Percentiles rank a stretch among this genome's conserved stretches.
Conservation (phyloP, 2,329 filamentous ascomycete species). For the Sarocladiaceae sp. region DNA sequence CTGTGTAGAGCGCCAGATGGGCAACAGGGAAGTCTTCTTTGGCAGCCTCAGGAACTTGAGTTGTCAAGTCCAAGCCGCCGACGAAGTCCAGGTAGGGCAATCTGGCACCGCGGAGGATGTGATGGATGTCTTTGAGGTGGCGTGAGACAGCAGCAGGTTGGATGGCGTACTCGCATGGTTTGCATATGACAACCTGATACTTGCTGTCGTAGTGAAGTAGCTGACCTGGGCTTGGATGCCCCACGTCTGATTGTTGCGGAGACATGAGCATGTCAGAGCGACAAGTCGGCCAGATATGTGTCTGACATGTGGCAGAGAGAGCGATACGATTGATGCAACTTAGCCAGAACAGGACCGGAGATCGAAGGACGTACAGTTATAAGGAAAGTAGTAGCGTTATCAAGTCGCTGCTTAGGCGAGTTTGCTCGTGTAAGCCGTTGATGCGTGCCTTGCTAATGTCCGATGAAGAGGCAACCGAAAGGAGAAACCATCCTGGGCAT, state of each 20-base stretch:
- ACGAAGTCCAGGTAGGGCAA: constrained; percentile 13
- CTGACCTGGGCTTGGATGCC: background rate
- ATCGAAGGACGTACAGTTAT: no score
- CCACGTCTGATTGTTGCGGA: background rate
- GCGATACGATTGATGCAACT: no score
- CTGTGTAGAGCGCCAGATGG: constrained; percentile 10
- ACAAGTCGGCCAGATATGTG: no score
- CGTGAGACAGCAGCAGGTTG: constrained; percentile 12
- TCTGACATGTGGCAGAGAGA: no score
- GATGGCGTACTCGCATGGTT: constrained; percentile 12
- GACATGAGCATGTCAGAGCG: no score
- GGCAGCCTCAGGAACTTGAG: constrained; percentile 2
- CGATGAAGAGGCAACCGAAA: no score
- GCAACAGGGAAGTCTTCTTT: constrained; percentile 12
- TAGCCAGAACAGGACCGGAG: background rate
- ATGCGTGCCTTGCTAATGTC: no score
- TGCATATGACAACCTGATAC: constrained; percentile 14
- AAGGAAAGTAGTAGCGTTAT: no score
- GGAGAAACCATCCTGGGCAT: no score
- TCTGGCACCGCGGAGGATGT: constrained; percentile 11
- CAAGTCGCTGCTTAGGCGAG: no score
- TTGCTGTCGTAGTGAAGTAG: constrained; percentile 11
- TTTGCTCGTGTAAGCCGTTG: no score
- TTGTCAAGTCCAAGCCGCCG: background rate
- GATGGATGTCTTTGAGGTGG: constrained; percentile 16